Conservation (phyloP, 1,284 basidiomycete species). For the Cutaneotrichosporon dermatis region DNA sequence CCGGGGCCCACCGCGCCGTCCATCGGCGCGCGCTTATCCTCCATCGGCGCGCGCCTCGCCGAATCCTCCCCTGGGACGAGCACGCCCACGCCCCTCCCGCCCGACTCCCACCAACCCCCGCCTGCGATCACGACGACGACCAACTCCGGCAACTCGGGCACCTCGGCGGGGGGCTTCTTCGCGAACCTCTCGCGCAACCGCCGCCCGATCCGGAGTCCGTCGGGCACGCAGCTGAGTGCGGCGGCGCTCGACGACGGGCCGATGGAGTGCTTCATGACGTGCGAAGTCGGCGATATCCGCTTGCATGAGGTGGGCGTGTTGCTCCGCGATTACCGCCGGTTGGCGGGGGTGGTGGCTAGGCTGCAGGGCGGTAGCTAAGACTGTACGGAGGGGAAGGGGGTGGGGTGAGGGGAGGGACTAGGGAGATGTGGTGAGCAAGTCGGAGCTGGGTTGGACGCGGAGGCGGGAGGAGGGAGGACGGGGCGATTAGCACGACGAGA, state of each 20-base stretch:
- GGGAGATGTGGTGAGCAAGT: too few species aligned
- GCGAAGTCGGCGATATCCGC: constrained; percentile 63
- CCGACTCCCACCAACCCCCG: background rate
- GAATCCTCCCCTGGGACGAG: too few species aligned
- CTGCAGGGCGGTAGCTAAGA: constrained; percentile 8
- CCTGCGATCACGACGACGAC: background rate
- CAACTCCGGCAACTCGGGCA: background rate
- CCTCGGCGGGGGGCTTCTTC: background rate
- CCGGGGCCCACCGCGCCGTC: too few species aligned
- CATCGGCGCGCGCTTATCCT: background rate
- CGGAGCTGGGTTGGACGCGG: too few species aligned
- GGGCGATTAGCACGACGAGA: too few species aligned
- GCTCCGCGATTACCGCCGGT: constrained; percentile 66
- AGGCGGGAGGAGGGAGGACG: too few species aligned
- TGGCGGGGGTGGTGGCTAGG: constrained; percentile 32
- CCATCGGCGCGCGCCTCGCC: background rate
- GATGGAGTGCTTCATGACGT: constrained; percentile 45
- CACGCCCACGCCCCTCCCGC: background rate
- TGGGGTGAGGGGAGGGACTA: too few species aligned
- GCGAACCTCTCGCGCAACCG: constrained; percentile 7
- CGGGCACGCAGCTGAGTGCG: background rate
- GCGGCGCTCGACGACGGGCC: constrained; percentile 19
- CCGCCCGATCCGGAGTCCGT: background rate
- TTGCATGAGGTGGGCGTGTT: constrained; percentile 70
- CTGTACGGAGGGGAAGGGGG: background rate